Percentiles rank a stretch among this genome's conserved stretches.
phyloP scores from a whole-genome alignment of 306 rosid genomes.

The Arachis hypogaea region DNA sequence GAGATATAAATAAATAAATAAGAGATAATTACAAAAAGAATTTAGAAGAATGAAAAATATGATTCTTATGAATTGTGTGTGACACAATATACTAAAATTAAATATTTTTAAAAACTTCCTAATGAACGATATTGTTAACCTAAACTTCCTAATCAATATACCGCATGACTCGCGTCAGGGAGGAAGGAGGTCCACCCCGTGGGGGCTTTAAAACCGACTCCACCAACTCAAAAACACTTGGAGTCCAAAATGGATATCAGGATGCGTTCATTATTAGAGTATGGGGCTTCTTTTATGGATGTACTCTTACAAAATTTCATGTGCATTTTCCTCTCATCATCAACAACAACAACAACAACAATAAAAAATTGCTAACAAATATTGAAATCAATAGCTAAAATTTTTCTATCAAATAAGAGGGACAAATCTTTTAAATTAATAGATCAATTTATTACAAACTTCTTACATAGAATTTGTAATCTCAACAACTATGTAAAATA shows the following conservation, averaged over 20 bases:
- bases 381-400: constrained; percentile 34
- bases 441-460: constrained; percentile 49
- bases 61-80: no score
- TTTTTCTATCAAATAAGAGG: constrained; percentile 15
- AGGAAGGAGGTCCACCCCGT: constrained; percentile 86
- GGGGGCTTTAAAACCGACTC: constrained; percentile 73
- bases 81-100: no score
- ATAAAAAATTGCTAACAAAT: constrained; percentile 25
- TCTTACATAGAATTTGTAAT: constrained; percentile 68
- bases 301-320: constrained; percentile 47
- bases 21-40: no score
- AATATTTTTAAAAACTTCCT: no score
- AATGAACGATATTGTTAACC: no score
- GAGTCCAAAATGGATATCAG: constrained; percentile 55
- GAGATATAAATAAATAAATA: no score
- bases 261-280: constrained; percentile 30
- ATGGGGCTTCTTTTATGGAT: constrained; percentile 39
- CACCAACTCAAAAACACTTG: constrained; percentile 67
- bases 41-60: no score
- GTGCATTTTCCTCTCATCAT: constrained; percentile 58
- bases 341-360: constrained; percentile 57
- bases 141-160: constrained; percentile 18
- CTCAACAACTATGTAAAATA: constrained; percentile 60
- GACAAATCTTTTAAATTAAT: no score
- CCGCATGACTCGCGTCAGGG: constrained; percentile 84